phyloP scores from a whole-genome alignment of 2,329 filamentous ascomycete species.

The Fusarium denticulatum region DNA sequence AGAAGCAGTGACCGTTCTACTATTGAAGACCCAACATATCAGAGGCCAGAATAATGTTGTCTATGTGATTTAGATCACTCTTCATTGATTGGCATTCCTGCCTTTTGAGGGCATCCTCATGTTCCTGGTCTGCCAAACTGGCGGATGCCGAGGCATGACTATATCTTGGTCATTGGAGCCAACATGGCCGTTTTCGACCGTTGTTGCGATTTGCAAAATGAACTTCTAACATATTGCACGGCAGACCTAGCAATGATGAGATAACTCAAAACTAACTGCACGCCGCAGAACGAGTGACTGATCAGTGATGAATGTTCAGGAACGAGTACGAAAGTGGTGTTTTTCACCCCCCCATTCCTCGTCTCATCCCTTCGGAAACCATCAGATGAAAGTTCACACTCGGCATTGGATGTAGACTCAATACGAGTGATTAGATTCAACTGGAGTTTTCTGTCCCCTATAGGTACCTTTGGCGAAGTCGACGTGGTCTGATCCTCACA shows the following conservation, averaged over 20 bases:
- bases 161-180: not conserved
- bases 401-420: not conserved
- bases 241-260: not conserved
- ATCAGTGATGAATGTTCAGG: not conserved
- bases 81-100: not conserved
- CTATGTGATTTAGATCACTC: not conserved
- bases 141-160: not conserved
- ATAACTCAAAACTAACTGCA: not conserved
- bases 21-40: not conserved
- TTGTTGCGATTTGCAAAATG: not conserved
- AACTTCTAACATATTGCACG: not conserved
- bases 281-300: not conserved
- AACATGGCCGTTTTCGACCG: not conserved
- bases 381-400: not conserved
- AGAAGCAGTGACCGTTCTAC: not conserved
- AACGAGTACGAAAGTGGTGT: not conserved
- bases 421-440: not conserved
- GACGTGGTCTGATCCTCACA: constrained; percentile 1
- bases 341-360: not conserved
- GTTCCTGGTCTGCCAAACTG: not conserved
- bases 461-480: not conserved
- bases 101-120: not conserved
- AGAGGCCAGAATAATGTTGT: not conserved
- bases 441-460: not conserved
- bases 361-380: not conserved